Base-by-base conservation (phyloP, 306 rosid genomes). In the Castanopsis chinensis region DNA sequence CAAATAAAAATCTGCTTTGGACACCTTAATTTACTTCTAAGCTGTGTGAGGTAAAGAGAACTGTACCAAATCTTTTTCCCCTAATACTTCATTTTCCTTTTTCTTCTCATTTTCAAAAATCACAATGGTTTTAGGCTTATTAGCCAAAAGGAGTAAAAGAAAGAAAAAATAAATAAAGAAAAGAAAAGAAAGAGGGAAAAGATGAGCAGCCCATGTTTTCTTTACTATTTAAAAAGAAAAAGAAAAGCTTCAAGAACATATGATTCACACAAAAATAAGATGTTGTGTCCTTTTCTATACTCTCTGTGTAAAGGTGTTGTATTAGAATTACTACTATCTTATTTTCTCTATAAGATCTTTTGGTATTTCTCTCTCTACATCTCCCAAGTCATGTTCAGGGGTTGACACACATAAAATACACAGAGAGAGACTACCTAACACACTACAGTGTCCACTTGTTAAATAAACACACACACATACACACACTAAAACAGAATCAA, bases 381-480 rank as follows among this genome's bases (percentile, higher is more conserved):
- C 75, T 60, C 76, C 79, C 70, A 33, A 55, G 77, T 79, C 43
- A 68, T 76, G 76, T 69, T 60, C 57, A 33, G 80, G 54, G 71
- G 71, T 84, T 76, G 79, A 73, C 82, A 78, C 73, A 12, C 53
- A 45, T 12, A 28, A 23, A 45, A 41, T 12, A 13, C 55, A 45
- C 25, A 8, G 3, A 35, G 86, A 85, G 83, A 79, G 77, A 57
- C 79, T 72, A 83, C 89, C 85, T 49, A 89, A 84, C 81, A 53
- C 72, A 71, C 58, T 72, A 70, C 73, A 74, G 84, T 78, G 71
- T 27, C 51, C 56, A n/a, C 82, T 80, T 76, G 75, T 81, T 73
- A 74, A 27, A 73, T 37, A 61, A 78, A 45, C 11, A 45, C 4
- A 45, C 53, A 45, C 53, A 45, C 53, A 45, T n/a, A n/a, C n/a